These are phyloP conservation scores for Geotrichum carabidarum DNA, from an alignment of 1,139 yeast genomes.

Conservation along the genomic window DNA sequence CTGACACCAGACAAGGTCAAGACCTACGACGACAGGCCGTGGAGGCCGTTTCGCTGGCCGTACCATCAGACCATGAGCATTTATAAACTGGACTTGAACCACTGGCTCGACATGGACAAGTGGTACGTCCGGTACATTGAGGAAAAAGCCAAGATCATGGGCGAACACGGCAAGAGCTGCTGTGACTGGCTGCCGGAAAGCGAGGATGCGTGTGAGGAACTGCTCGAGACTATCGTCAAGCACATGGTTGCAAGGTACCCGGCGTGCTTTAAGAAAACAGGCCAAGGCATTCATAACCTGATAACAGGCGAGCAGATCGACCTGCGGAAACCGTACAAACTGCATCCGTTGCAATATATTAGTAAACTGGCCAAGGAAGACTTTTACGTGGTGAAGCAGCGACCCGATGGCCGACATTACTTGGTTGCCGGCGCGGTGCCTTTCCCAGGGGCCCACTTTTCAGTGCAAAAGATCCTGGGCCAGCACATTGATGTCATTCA, in stretches of 20 bases:
- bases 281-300: conserved; percentile 53
- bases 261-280: conserved; percentile 50
- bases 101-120: conserved; percentile 78
- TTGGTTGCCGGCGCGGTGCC: conserved; percentile 72
- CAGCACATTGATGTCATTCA: conserved; percentile 60
- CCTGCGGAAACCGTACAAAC: conserved; percentile 53
- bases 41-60: conserved; percentile 80
- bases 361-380: conserved; percentile 73
- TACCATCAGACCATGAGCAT: conserved; percentile 77
- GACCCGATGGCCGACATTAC: conserved; percentile 56
- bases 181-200: conserved; percentile 66
- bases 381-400: conserved; percentile 53
- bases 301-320: conserved; percentile 58
- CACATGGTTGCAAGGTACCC: conserved; percentile 64
- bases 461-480: conserved; percentile 55
- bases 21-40: conserved; percentile 66
- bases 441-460: conserved; percentile 72
- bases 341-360: conserved; percentile 57
- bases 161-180: conserved; percentile 55
- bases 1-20: conserved; percentile 63
- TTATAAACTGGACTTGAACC: conserved; percentile 61
- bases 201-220: conserved; percentile 55
- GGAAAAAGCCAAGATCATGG: conserved; percentile 56
- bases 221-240: conserved; percentile 56
- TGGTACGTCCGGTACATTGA: conserved; percentile 61